Conservation (phyloP, 495 filamentous ascomycete species). For the Venustampulla echinocandica region DNA sequence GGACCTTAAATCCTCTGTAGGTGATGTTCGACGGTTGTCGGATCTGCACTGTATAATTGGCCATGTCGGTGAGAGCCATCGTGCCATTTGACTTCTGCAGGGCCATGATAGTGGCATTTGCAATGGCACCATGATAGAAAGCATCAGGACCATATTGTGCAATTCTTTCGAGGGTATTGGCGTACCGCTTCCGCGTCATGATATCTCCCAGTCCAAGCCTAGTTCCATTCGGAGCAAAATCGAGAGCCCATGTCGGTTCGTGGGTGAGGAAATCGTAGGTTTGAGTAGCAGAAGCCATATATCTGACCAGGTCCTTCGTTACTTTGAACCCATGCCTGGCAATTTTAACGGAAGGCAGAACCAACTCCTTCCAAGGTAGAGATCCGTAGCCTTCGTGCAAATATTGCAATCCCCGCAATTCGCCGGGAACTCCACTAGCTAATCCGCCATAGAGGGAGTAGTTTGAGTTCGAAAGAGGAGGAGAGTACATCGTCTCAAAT, state of each 20-base stretch:
- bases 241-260: constrained; percentile 71
- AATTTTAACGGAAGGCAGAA: constrained; percentile 60
- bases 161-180: constrained; percentile 60
- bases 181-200: constrained; percentile 75
- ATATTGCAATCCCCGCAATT: constrained; percentile 68
- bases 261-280: constrained; percentile 54
- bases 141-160: constrained; percentile 59
- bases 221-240: constrained; percentile 72
- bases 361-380: constrained; percentile 57
- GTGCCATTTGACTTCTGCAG: constrained; percentile 61
- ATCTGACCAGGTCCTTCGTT: constrained; percentile 56
- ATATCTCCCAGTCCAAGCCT: constrained; percentile 61
- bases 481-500: constrained; percentile 69
- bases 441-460: constrained; percentile 47
- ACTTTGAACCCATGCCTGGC: constrained; percentile 65
- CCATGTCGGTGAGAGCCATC: constrained; percentile 73
- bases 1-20: constrained; percentile 65
- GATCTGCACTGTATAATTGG: constrained; percentile 56
- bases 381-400: constrained; percentile 66
- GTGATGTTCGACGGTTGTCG: constrained; percentile 54
- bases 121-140: constrained; percentile 59
- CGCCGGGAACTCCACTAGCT: constrained; percentile 75
- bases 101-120: constrained; percentile 62
- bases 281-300: constrained; percentile 45
- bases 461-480: constrained; percentile 32